Base-by-base conservation (phyloP, 495 filamentous ascomycete genomes). In the Aspergillus affinis region DNA sequence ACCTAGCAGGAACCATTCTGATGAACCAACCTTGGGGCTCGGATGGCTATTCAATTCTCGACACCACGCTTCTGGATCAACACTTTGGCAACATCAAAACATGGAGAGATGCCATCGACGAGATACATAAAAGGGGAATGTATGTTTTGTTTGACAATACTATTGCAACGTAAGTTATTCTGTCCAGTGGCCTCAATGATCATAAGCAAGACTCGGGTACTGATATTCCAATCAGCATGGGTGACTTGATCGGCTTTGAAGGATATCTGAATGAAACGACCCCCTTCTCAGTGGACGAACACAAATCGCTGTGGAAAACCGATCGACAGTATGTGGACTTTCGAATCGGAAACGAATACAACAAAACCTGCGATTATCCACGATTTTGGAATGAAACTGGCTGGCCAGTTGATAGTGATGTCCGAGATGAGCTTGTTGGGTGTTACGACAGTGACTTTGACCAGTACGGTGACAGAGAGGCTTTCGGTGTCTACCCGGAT, bases 91-190 rank as follows among this genome's bases (percentile, higher is more conserved):
- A 75, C 13, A 83, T 91, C 53, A 66, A 83, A 29, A 69, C 73
- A 45, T 91, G 88, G 88, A 83, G 86, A 68, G 66, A 78, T 44
- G 81, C 83, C 2, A 85, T 91, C 57, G 75, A 78, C 9, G 87
- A 86, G 50, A 86, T 90, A 23, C 87, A 90, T 68, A 72, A 67
- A 5, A 80, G 84, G 8, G 83, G 82, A 44, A 90, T 90, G 86
- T 89, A 86, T 74, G 85, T 90, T 30, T 75, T 90, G 21, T 74
- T 90, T 62, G 88, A 90, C 62, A 89, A 90, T 61, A 90, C 88
- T 10, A 78, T 90, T 69, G 78, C 86, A 41, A 90, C 87, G 78
- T 85, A 72, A 82, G 80, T 77, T 8, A 19, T 18, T 18, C 20
- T 32, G 19, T 48, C 27, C 7, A 47, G 15, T 45, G 7, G 23